These are phyloP conservation scores for Yamadazyma membranifaciens DNA, from an alignment of 1,139 yeast species.

Conservation along the genomic window DNA sequence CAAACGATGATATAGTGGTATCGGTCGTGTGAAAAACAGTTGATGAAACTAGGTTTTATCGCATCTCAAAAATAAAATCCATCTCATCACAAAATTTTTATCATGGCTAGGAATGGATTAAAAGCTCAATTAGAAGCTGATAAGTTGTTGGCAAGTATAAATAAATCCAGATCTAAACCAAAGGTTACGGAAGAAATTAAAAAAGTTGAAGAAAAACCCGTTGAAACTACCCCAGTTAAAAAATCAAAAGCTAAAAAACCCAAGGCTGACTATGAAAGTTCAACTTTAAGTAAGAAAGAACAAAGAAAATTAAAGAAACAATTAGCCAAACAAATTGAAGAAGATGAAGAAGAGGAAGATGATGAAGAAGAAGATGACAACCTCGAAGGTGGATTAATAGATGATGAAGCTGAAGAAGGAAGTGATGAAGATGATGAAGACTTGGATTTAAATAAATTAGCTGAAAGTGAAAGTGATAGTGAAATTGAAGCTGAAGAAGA, in stretches of 20 bases:
- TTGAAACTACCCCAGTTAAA: slow-evolving; percentile 15
- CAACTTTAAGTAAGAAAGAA: slow-evolving; percentile 58
- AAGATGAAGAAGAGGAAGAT: slow-evolving; percentile 21
- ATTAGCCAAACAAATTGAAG: slow-evolving; percentile 21
- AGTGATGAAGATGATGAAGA: slow-evolving; percentile 31
- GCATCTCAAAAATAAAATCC: slow-evolving; percentile 10
- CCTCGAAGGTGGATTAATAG: slow-evolving; percentile 24
- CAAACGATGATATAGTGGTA: neutral
- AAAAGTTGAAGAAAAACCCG: slow-evolving; percentile 2
- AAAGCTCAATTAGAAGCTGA: slow-evolving; percentile 37
- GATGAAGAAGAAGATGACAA: slow-evolving; percentile 20
- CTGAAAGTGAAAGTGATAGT: slow-evolving; percentile 50
- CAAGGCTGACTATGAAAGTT: slow-evolving; percentile 44
- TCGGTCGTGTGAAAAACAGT: neutral
- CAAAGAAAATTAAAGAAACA: slow-evolving; percentile 61
- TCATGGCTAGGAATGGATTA: slow-evolving; percentile 35
- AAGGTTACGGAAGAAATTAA: neutral
- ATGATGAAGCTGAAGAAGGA: slow-evolving; percentile 28
- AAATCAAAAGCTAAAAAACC: slow-evolving; percentile 16
- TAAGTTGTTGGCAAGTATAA: slow-evolving; percentile 25
- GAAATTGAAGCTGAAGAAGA: slow-evolving; percentile 43
- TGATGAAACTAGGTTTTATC: neutral
- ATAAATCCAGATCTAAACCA: slow-evolving; percentile 27
- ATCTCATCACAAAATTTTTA: slow-evolving; percentile 14
- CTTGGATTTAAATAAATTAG: slow-evolving; percentile 55